These are phyloP conservation scores for Malassezia equina DNA, from an alignment of 1,284 basidiomycete species.

Conservation along the genomic window DNA sequence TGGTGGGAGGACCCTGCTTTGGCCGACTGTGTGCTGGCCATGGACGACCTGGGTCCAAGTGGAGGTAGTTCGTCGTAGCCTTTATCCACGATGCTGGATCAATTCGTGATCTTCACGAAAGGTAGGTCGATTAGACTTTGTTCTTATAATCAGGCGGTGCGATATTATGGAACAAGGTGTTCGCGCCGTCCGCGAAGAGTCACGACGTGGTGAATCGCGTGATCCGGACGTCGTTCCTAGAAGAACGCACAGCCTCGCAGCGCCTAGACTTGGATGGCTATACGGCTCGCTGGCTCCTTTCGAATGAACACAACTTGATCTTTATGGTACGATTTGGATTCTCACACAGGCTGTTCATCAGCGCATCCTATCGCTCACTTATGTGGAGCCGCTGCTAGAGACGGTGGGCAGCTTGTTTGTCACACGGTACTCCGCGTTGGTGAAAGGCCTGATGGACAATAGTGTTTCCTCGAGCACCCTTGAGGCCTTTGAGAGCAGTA, in stretches of 20 bases:
- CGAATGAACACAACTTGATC: conserved; percentile 40
- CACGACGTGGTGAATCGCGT: conserved; percentile 34
- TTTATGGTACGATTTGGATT: conserved; percentile 25
- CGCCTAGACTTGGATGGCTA: conserved; percentile 39
- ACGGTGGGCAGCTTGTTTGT: conserved; percentile 30
- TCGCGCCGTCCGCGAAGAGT: conserved; percentile 23
- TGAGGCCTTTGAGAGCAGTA: conserved; percentile 58
- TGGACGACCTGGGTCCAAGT: conserved; percentile 1
- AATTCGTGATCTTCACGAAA: conserved; percentile 14
- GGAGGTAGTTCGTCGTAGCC: not conserved
- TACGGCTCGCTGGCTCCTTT: conserved; percentile 38
- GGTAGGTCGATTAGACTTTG: not conserved
- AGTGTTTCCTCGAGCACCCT: not conserved
- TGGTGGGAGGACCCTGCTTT: conserved; percentile 13
- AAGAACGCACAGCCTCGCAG: conserved; percentile 33
- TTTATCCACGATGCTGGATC: conserved; percentile 8
- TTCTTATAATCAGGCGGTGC: conserved; percentile 25
- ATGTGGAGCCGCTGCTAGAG: conserved; percentile 68
- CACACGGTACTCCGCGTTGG: conserved; percentile 30
- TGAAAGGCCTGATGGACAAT: conserved; percentile 18
- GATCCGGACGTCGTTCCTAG: conserved; percentile 39
- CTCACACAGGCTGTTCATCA: conserved; percentile 67
- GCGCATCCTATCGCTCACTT: conserved; percentile 85
- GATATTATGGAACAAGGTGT: conserved; percentile 40
- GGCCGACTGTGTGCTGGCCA: conserved; percentile 2